Evolutionary conservation across 768 basidiomycete genomes (phyloP).

Genomic region (Termitomyces sp.): DNA sequence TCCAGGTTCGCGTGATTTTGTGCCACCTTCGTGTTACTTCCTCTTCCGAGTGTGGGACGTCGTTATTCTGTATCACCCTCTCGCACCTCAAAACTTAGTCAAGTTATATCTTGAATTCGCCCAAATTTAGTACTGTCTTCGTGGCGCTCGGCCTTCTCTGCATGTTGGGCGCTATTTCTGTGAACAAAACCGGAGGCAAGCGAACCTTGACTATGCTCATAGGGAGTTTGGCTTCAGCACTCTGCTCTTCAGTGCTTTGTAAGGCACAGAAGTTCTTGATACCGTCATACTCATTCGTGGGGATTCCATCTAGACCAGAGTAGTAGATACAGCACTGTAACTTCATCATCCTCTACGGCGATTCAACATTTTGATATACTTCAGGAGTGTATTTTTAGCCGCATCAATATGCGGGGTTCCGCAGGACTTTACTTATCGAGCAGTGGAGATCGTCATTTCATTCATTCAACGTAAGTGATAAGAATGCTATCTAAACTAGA

Average conservation of each 20-base stretch:
- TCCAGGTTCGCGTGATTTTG: too few relatives aligned
- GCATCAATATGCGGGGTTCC: constrained; percentile 11
- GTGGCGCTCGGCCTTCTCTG: constrained; percentile 13
- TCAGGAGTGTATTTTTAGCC: constrained; percentile 12
- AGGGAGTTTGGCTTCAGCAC: constrained; percentile 10
- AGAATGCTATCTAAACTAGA: constrained; percentile 3
- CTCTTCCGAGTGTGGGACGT: neutral
- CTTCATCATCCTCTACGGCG: neutral
- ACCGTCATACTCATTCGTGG: neutral
- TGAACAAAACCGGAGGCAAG: constrained; percentile 14
- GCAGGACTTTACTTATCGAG: constrained; percentile 14
- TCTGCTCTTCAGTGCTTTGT: constrained; percentile 13
- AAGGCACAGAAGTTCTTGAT: neutral
- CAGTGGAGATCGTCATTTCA: constrained; percentile 8
- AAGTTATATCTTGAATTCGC: neutral
- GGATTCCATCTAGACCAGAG: constrained; percentile 10
- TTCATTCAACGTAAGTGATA: neutral
- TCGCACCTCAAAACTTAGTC: neutral
- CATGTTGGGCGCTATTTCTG: constrained; percentile 10
- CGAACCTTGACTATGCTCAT: constrained; percentile 8
- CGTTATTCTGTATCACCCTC: constrained; percentile 4
- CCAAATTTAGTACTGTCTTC: constrained; percentile 10
- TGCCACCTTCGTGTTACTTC: too few relatives aligned
- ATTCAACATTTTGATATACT: neutral
- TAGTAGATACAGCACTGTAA: constrained; percentile 15